Conservation (phyloP, 2,329 filamentous ascomycete genomes). For the Ciborinia camelliae region DNA sequence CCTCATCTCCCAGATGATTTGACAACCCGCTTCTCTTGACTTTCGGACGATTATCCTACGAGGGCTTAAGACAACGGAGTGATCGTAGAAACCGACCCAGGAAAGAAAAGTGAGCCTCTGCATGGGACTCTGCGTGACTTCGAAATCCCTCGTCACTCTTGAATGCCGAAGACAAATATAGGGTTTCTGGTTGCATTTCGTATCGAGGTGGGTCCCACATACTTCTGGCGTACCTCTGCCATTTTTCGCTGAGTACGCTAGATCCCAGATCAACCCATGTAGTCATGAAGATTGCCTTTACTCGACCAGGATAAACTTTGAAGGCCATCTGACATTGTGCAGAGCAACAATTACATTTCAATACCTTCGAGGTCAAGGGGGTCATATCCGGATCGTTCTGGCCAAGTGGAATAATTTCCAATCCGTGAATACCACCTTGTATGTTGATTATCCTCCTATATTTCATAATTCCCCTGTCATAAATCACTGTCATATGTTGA, state of each 20-base stretch:
- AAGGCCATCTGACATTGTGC: not conserved
- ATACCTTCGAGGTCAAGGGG: not conserved
- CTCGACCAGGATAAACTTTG: not conserved
- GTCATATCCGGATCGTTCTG: not conserved
- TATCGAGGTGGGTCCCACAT: too few species aligned
- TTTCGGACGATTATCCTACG: too few species aligned
- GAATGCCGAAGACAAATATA: not conserved
- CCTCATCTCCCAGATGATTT: too few species aligned
- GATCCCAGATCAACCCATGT: not conserved
- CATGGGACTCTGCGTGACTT: not conserved
- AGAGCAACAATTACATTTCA: not conserved
- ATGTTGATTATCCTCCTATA: too few species aligned
- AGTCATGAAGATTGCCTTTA: not conserved
- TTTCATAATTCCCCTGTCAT: too few species aligned
- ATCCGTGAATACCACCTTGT: too few species aligned
- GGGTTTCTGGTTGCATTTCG: not conserved
- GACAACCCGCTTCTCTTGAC: too few species aligned
- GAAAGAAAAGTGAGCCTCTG: too few species aligned
- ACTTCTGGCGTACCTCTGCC: too few species aligned
- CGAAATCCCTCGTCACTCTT: not conserved
- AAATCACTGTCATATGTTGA: too few species aligned
- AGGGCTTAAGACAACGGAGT: too few species aligned
- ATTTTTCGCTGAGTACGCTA: not conserved
- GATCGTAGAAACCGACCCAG: too few species aligned
- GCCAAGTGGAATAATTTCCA: not conserved